A percentile compares a stretch with the other conserved stretches of the same genome.
Evolutionary conservation across 2,329 filamentous ascomycete species (phyloP).

Genomic region (Alternaria infectoria): DNA sequence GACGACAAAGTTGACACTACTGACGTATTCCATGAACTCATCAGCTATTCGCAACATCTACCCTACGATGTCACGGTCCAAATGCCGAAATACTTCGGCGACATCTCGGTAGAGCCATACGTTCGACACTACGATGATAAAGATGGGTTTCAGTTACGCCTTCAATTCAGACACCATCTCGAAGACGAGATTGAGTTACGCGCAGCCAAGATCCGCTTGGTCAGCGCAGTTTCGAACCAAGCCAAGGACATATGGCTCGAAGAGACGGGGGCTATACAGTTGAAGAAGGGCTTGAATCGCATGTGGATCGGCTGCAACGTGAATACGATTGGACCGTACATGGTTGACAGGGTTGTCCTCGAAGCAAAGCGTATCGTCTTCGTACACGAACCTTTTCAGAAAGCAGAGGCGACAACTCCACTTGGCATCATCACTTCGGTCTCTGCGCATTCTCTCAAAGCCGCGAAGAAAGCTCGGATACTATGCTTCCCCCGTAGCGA

Average conservation of each 20-base stretch:
- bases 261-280: constrained; percentile 50
- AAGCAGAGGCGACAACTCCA: constrained; percentile 55
- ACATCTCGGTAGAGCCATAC: constrained; percentile 70
- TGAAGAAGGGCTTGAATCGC: constrained; percentile 63
- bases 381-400: constrained; percentile 66
- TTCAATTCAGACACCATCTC: constrained; percentile 75
- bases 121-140: constrained; percentile 72
- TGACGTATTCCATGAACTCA: constrained; percentile 51
- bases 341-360: constrained; percentile 74
- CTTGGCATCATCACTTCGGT: constrained; percentile 56
- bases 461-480: constrained; percentile 61
- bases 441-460: constrained; percentile 39
- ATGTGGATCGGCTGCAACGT: constrained; percentile 60
- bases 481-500: constrained; percentile 74
- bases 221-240: constrained; percentile 61
- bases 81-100: constrained; percentile 75
- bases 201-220: constrained; percentile 67
- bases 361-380: constrained; percentile 68
- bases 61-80: constrained; percentile 70
- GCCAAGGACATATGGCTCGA: constrained; percentile 72
- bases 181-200: constrained; percentile 73
- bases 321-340: constrained; percentile 74
- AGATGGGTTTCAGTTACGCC: constrained; percentile 75
- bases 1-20: constrained; percentile 48
- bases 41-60: constrained; percentile 57